Base-by-base conservation (phyloP, 208 protist species). In the Trypanosoma boissoni region DNA sequence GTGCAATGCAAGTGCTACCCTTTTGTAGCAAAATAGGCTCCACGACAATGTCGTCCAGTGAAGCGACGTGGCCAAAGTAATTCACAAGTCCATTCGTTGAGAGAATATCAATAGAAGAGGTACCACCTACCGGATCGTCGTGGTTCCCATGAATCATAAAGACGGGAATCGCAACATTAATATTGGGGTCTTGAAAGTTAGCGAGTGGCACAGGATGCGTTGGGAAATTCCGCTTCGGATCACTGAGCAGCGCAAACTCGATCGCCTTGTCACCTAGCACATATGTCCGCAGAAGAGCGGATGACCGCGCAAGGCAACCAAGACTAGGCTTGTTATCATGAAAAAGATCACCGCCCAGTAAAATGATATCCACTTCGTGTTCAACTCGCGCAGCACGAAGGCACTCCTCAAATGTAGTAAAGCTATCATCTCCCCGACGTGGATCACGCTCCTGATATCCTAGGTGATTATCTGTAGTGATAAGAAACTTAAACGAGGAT, bases 61-160 rank as follows among this genome's bases (percentile, higher is more conserved):
- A 91, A 4, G 86, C 48, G 9, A 76, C 74, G 45, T 98, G 97
- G 32, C 98, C 98, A 86, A 99, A 99, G 76, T 99, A 99, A 68
- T 99, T 99, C 18, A 99, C 68, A 31, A 98, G 80, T 37, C 97
- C 93, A 26, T 74, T 83, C 6, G 84, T 84, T 23, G 86, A 75
- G 18, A 99, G 75, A 1, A 99, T 55, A 74, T 99, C 98, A 3
- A 99, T 59, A 16, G 97, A 73, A 29, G 84, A 92, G 58, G 82
- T 83, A 49, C 97, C 97, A 3, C 98, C 97, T 34, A 96, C 80
- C 8, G 98, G 98, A 65, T 99, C 98, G 66, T 99, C 98, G 77
- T 99, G 98, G 71, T 99, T 99, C 45, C 98, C 98, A 79, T 99
- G 98, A 58, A 99, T 99, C 7, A 84, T 84, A 86, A 99, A 99